Evolutionary conservation across 2,329 filamentous ascomycete genomes (phyloP).

Genomic region (Lizonia empirigonia): DNA sequence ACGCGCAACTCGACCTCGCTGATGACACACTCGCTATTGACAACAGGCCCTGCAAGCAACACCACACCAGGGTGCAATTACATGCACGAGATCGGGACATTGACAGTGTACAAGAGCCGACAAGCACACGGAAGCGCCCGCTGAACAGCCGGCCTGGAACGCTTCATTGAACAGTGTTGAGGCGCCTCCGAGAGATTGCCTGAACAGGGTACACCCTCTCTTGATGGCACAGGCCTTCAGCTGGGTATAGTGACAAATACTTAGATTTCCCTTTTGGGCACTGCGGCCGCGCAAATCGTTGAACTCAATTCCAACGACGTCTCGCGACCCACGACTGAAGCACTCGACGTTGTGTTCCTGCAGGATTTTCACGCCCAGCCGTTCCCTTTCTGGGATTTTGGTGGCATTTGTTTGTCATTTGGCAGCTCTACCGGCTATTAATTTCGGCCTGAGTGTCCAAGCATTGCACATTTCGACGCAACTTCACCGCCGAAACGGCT

Average conservation of each 20-base stretch:
- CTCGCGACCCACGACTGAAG: neutral
- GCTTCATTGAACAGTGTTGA: conserved; percentile 15
- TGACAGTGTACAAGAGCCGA: conserved; percentile 8
- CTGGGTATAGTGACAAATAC: conserved; percentile 24
- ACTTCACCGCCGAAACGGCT: neutral
- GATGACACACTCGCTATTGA: conserved; percentile 31
- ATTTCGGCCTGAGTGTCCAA: neutral
- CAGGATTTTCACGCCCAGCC: neutral
- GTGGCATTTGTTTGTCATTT: neutral
- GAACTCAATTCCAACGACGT: conserved; percentile 23
- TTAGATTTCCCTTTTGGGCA: conserved; percentile 1
- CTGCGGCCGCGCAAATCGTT: conserved; percentile 18
- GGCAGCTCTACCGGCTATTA: neutral
- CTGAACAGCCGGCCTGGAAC: conserved; percentile 22
- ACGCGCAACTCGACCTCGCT: conserved; percentile 36
- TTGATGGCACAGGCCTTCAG: conserved; percentile 5
- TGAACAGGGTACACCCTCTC: conserved; percentile 5
- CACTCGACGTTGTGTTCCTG: neutral
- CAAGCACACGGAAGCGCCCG: conserved; percentile 22
- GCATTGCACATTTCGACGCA: neutral
- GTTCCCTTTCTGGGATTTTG: neutral
- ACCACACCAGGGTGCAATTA: conserved; percentile 11
- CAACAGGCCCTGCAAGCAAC: conserved; percentile 19
- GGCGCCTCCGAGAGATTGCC: conserved; percentile 1
- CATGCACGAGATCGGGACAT: conserved; percentile 11